phyloP scores from a whole-genome alignment of 768 basidiomycete genomes.

The Botryobasidium botryosum region DNA sequence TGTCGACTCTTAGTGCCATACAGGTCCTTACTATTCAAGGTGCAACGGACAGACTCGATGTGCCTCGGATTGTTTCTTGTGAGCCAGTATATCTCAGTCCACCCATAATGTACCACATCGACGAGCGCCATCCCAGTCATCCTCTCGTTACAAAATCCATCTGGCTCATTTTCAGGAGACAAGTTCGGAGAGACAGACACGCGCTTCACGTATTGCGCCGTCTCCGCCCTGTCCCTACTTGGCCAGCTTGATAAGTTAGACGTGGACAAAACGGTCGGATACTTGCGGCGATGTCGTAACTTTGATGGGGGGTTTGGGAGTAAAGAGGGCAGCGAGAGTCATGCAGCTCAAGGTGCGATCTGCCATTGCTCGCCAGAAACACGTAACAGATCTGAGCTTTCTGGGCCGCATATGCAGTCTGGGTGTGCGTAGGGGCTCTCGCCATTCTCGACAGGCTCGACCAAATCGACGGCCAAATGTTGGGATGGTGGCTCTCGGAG shows the following conservation, averaged over 20 bases:
- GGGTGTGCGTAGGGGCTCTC: conserved; percentile 73
- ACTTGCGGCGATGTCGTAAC: conserved; percentile 67
- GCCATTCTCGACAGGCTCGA: conserved; percentile 78
- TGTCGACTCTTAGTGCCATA: conserved; percentile 76
- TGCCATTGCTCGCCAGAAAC: background rate
- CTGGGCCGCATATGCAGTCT: conserved; percentile 34
- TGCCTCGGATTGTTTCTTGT: conserved; percentile 13
- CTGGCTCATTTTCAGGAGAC: conserved; percentile 84
- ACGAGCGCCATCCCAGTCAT: conserved; percentile 64
- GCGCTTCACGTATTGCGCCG: conserved; percentile 78
- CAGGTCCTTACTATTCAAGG: conserved; percentile 82
- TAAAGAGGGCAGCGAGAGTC: conserved; percentile 73
- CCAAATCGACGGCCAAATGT: conserved; percentile 54
- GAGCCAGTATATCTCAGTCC: background rate
- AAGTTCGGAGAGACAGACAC: conserved; percentile 84
- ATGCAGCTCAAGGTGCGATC: conserved; percentile 66
- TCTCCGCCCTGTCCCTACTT: conserved; percentile 66
- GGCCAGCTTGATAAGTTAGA: conserved; percentile 56
- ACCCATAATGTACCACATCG: background rate
- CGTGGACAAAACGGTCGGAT: conserved; percentile 42
- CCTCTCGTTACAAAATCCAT: conserved; percentile 64
- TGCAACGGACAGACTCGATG: conserved; percentile 54
- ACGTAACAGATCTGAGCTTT: background rate
- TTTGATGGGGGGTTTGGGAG: conserved; percentile 94
- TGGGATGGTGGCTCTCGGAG: conserved; percentile 90